Conservation (phyloP, 331 rosid species). For the Cydonia oblonga region DNA sequence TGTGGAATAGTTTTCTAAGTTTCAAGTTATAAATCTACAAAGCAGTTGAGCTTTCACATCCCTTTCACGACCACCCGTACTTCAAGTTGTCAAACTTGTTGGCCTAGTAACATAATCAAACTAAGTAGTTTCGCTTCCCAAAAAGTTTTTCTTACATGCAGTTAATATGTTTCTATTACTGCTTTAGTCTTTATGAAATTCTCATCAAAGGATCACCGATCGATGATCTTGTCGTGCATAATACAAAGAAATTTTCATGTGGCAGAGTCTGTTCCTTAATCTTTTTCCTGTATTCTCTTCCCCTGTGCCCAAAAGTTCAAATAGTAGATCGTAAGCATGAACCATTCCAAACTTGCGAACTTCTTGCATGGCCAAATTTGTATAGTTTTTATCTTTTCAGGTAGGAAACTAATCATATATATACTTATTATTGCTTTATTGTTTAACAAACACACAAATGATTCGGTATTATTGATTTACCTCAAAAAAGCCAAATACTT, state of each 20-base stretch:
- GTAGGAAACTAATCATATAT: background rate
- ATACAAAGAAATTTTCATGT: background rate
- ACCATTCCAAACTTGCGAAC: background rate
- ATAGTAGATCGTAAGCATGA: background rate
- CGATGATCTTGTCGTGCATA: background rate
- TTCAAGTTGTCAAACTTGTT: background rate
- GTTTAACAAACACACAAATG: background rate
- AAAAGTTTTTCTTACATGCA: background rate
- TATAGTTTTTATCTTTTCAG: background rate
- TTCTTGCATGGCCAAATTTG: background rate
- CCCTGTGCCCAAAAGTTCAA: background rate
- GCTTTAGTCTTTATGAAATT: background rate
- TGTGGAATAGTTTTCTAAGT: background rate
- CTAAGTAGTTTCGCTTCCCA: background rate
- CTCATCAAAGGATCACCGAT: background rate
- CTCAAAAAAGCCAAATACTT: conserved; percentile 90
- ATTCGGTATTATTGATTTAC: conserved; percentile 20
- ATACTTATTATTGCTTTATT: background rate
- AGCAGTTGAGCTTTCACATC: background rate
- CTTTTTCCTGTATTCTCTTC: background rate
- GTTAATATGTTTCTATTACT: background rate
- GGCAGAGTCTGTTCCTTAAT: background rate
- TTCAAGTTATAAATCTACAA: background rate
- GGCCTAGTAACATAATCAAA: background rate
- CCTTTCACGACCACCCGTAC: background rate